Conservation (phyloP, 2,329 filamentous ascomycete species). For the Fonsecaea erecta region DNA sequence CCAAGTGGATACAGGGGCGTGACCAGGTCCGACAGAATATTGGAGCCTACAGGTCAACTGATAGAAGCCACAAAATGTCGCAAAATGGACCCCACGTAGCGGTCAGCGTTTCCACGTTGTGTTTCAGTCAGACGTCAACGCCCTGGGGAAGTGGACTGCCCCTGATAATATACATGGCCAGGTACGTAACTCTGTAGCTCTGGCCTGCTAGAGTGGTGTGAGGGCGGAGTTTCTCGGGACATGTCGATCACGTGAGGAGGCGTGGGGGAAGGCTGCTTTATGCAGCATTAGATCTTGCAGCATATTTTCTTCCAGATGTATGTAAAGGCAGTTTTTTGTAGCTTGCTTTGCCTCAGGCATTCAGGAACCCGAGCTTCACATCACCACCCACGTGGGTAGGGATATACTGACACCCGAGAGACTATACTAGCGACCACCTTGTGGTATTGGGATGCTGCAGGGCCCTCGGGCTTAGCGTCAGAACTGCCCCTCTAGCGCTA, state of each 20-base stretch:
- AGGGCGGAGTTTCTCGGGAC: slow-evolving; percentile 18
- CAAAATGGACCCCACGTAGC: neutral
- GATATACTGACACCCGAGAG: neutral
- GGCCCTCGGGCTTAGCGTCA: slow-evolving; percentile 7
- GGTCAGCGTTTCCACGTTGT: neutral
- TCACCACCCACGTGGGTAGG: neutral
- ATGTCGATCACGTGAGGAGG: slow-evolving; percentile 16
- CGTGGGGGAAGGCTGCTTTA: neutral
- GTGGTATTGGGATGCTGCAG: neutral
- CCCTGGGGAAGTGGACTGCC: neutral
- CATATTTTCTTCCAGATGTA: neutral
- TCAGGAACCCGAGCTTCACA: slow-evolving; percentile 13
- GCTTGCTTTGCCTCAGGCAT: slow-evolving; percentile 3
- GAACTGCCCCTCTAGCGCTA: slow-evolving; percentile 11
- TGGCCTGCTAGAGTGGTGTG: slow-evolving; percentile 18
- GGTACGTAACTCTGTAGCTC: neutral
- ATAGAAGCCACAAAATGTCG: neutral
- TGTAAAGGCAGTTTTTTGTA: neutral
- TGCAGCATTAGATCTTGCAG: neutral
- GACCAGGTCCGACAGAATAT: slow-evolving; percentile 7
- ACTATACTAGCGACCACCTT: neutral
- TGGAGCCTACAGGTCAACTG: slow-evolving; percentile 12
- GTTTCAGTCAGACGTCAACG: neutral
- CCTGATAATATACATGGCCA: neutral
- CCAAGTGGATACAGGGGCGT: slow-evolving; percentile 1